Base-by-base conservation (phyloP, 192 early-diverging fungal genomes). In the Podila horticola region DNA sequence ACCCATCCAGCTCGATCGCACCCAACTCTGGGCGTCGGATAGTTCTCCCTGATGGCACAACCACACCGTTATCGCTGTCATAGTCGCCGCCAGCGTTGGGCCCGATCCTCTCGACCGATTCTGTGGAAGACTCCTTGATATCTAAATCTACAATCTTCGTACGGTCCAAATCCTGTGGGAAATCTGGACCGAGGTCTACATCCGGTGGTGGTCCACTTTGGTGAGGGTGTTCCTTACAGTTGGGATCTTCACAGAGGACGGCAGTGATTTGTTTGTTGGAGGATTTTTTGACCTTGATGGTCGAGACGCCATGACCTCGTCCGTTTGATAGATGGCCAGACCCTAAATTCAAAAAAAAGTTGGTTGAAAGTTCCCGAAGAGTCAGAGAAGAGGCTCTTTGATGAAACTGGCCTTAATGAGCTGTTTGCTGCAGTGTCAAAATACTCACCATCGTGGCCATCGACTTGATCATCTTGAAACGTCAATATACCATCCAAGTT, bases 191-290 rank as follows among this genome's bases (percentile, higher is more conserved):
- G 8, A 81, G 22, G 28, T 81, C 77, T 2, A 71, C 66, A 0
- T 71, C 77, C 31, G 52, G 52, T 55, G 52, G 52, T 30, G 77
- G 77, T 0, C 67, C 66, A 17, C 72, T 71, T 31, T 73, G 77
- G 36, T 30, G 68, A 11, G 72, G 71, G 52, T 81, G 77, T 15
- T 81, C 77, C n/a, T 67, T 62, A 33, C 77, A 81, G 28, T 72
- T 45, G 22, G 67, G 66, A 10, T 81, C 77, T 4, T 81, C 77
- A 33, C 77, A 81, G 24, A 81, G 55, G 7, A 81, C 66, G 11
- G 77, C 77, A 2, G 67, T 81, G 38, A 81, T 69, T 6, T 72
- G 60, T 22, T 72, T 72, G 20, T 67, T 69, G 4, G 77, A 81
- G 11, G 71, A 69, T 0, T 73, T 24, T 33, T 81, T 67, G 34